A percentile compares a stretch with the other conserved stretches of the same genome.
Conservation (phyloP, 306 rosid species). For the Cajanus cajan region DNA sequence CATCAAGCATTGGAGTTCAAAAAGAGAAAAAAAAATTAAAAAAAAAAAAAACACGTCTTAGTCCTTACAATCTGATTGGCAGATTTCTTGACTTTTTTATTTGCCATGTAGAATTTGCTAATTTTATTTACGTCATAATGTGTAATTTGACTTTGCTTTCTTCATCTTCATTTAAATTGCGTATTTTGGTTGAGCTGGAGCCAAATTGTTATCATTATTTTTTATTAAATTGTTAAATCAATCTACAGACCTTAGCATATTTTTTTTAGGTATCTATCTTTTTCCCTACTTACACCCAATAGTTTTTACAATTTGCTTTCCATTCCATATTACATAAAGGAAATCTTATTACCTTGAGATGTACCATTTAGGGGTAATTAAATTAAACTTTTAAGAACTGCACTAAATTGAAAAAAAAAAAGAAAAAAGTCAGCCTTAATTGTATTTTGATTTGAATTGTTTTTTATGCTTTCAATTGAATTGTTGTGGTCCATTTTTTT, state of each 20-base stretch:
- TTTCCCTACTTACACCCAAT: neutral
- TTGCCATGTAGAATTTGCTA: constrained; percentile 12
- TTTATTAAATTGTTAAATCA: neutral
- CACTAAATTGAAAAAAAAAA: too few species aligned
- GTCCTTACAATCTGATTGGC: neutral
- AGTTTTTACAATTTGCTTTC: neutral
- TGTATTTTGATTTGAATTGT: too few species aligned
- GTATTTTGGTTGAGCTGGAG: constrained; percentile 11
- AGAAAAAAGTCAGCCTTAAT: too few species aligned
- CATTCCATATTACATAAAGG: neutral
- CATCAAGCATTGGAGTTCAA: constrained; percentile 6
- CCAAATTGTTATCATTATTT: neutral
- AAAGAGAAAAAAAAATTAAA: neutral
- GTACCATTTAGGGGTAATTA: too few species aligned
- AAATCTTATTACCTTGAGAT: neutral
- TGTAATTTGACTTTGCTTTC: neutral
- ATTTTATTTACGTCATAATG: neutral
- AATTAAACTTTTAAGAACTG: too few species aligned
- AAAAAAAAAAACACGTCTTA: neutral
- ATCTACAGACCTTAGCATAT: neutral
- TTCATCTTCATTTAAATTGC: neutral
- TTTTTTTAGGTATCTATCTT: neutral
- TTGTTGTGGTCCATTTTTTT: too few species aligned
- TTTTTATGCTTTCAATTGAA: too few species aligned
- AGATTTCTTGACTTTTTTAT: neutral